Evolutionary conservation across 768 basidiomycete species (phyloP), one percentile per base, ranked within the genome.

Genomic region (Leucocoprinus sp.): DNA sequence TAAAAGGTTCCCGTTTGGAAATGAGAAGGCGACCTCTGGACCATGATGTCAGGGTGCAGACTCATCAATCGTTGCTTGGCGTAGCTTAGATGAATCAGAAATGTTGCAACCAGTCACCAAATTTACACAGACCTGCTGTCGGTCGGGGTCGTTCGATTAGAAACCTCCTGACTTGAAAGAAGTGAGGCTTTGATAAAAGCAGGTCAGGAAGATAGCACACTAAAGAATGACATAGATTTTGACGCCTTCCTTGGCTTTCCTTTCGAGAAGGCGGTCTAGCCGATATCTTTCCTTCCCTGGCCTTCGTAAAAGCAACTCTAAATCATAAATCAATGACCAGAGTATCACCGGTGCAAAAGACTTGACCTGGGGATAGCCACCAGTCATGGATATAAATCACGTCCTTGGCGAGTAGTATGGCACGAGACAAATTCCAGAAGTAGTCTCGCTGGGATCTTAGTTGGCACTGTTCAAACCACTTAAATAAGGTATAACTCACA

Each of bases 1-100:
- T 96, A 93, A 61, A 95, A 92, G 2, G 93, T 98, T 9, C 93
- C 93, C 0, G 93, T 96, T 59, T 91, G 86, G 63, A 97, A 92
- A 64, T 99, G 96, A 2, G 91, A 95, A 0, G 96, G 96, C 4
- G 95, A 97, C 19, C 96, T 81, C 59, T 99, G 96, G 2, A 98
- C 82, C 79, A 93, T 82, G 43, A 99, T 86, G 63, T 98, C 97
- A 3, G 82, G 80, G 59, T 98, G 95, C 9, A 99, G 65, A 0
- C 71, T 74, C 17, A 74, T 73, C 21, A 99, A 62, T 22, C 76
- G 75, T 54, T 88, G 85, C 57, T 99, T 99, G 22, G 93, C 70
- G 61, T 97, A 96, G 56, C 85, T 54, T 37, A n/a, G 33, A 18
- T 35, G 26, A 45, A 38, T 37, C 40, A 28, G 19, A 39, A 37